Evolutionary conservation across 805 yeast genomes (phyloP), one percentile per base, ranked within the genome.

Genomic region (Saccharomycopsis guyanensis): DNA sequence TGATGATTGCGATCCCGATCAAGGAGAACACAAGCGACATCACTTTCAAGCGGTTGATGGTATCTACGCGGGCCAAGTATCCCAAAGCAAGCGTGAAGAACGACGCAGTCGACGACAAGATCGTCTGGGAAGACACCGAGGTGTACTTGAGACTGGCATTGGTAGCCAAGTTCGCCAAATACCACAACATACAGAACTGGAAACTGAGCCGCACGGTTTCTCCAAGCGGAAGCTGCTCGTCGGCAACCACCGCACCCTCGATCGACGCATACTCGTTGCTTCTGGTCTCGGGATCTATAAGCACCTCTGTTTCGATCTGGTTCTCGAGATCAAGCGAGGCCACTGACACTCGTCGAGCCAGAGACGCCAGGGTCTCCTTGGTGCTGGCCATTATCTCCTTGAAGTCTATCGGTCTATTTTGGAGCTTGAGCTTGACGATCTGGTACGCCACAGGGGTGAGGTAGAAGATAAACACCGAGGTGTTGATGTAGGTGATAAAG

Each of bases 91-190:
- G 71, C 0, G 98, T 93, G 75, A 93, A 93, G 60, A 93, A 88
- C 5, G 96, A 85, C 3, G 95, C 82, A 0, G 97, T 89, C 32
- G 96, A 84, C 15, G 96, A 84, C 34, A 93, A 65, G 20, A 93
- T 91, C 2, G 97, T 93, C 57, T 94, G 97, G 12, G 93, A 82
- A 2, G 95, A 94, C 18, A 93, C 98, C 10, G 89, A 80, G 0
- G 98, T 93, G 62, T 82, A 93, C 20, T 83, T 74, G 43, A 93
- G 69, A 18, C 95, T 80, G 0, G 95, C 86, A 63, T 93, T 93
- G 27, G 93, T 87, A 46, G 86, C 82, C 53, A 89, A 71, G 62
- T 93, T 93, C 2, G 97, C 95, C 15, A 80, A 51, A 59, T 86
- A 93, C 98, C 98, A 93, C 37, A 93, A 67, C 2, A 84, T 64